Base-by-base conservation (phyloP, 306 rosid species). In the Dryas octopetala region DNA sequence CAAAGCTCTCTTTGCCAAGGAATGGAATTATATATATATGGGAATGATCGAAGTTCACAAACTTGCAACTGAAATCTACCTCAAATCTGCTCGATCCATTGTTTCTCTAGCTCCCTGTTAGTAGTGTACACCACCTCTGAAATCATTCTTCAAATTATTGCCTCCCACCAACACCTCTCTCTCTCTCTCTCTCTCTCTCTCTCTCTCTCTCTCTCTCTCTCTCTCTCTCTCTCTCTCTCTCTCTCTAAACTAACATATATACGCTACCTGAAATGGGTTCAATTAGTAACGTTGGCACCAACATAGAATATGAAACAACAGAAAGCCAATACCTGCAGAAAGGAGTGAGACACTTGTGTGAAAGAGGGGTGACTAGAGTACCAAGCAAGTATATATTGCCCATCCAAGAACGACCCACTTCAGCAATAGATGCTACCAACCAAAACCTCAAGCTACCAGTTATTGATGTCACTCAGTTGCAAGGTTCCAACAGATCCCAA, bases 301-400 rank as follows among this genome's bases (percentile, higher is more conserved):
- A 41, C 19, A 48, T 16, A 66, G 72, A 10, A 64, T 54, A 63
- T 53, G 51, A 71, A 54, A 12, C 67, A 23, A 38, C 16, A 5
- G 62, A 79, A 58, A 17, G 4, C 60, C 74, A 79, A 54, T 70
- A 61, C 62, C 71, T 67, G 8, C 76, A 80, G 5, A 57, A 54
- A 32, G 84, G 84, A 75, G 84, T 80, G 51, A 75, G n/a, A 70
- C 66, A 71, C 16, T 28, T 75, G 43, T 70, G 76, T 4, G 84
- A 70, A 10, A 55, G 45, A 68, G 84, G 77, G 15, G 10, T 75
- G 17, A 64, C 63, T 14, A 75, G 41, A 68, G 43, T 75, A 17
- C 80, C 80, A 50, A 26, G 10, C 26, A 81, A 64, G 76, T 81
- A 75, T 71, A 70, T 81, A 62, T 66, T 76, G 74, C 70, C 80